These are phyloP conservation scores for Psidium friedrichsthalianum DNA, from an alignment of 345 rosid species.

Conservation along the genomic window DNA sequence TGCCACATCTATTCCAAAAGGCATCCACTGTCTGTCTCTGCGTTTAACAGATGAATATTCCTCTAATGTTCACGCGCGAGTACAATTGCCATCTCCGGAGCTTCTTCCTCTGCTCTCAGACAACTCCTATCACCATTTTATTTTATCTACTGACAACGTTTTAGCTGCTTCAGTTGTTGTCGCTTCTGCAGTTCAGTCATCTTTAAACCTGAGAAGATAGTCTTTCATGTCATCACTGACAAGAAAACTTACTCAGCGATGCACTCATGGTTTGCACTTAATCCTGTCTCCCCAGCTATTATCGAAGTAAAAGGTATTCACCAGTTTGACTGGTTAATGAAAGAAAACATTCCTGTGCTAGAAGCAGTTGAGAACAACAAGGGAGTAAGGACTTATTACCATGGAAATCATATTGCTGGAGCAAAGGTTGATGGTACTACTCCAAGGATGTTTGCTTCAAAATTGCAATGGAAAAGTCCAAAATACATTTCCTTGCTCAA, in stretches of 20 bases:
- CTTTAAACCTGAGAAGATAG: slow-evolving; percentile 79
- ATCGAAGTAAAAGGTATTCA: slow-evolving; percentile 93
- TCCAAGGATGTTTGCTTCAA: slow-evolving; percentile 90
- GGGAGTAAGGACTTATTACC: slow-evolving; percentile 77
- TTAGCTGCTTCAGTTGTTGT: slow-evolving; percentile 98
- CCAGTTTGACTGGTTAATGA: slow-evolving; percentile 95
- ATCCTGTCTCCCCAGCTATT: slow-evolving; percentile 74
- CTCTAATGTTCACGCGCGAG: slow-evolving; percentile 93
- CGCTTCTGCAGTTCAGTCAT: slow-evolving; percentile 72
- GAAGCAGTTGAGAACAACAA: slow-evolving; percentile 92
- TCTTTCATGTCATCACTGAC: slow-evolving; percentile 91
- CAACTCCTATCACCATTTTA: slow-evolving; percentile 76
- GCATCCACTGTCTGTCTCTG: slow-evolving; percentile 89
- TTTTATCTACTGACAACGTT: slow-evolving; percentile 84
- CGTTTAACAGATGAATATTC: slow-evolving; percentile 95
- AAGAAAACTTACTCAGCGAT: slow-evolving; percentile 97
- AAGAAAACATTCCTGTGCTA: slow-evolving; percentile 97
- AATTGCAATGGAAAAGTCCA: slow-evolving; percentile 91
- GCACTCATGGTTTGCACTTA: slow-evolving; percentile 98
- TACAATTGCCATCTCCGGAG: slow-evolving; percentile 93
- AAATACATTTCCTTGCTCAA: slow-evolving; percentile 96
- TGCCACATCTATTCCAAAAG: slow-evolving; percentile 97
- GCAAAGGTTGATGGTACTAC: slow-evolving; percentile 71
- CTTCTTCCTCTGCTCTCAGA: slow-evolving; percentile 85
- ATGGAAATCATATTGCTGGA: slow-evolving; percentile 84